Conservation (phyloP, 345 rosid genomes). For the Sonneratia caseolaris region DNA sequence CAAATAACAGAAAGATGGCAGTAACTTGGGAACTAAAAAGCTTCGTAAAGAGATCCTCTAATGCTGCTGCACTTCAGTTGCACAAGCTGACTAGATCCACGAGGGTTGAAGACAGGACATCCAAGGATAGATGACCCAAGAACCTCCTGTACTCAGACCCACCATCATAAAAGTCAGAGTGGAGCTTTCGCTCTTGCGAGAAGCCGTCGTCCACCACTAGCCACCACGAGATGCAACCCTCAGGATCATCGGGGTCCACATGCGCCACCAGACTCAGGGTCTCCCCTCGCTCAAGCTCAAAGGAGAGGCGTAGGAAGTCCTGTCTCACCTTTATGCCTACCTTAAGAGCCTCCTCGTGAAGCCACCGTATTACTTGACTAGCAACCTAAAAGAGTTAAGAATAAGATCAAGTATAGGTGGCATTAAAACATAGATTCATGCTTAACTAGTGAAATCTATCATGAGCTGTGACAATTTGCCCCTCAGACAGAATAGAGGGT, state of each 20-base stretch:
- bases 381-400: slow-evolving; percentile 44
- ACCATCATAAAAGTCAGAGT: slow-evolving; percentile 24
- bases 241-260: slow-evolving; percentile 57
- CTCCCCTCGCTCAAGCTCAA: slow-evolving; percentile 83
- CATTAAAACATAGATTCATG: neutral
- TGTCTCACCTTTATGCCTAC: slow-evolving; percentile 72
- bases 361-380: slow-evolving; percentile 93
- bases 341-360: slow-evolving; percentile 74
- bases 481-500: neutral
- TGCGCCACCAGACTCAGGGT: slow-evolving; percentile 76
- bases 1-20: no score
- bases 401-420: neutral
- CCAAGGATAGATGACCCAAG: slow-evolving; percentile 69
- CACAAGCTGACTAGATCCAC: slow-evolving; percentile 81
- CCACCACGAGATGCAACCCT: slow-evolving; percentile 92
- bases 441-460: neutral
- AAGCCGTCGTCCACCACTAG: slow-evolving; percentile 71
- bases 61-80: slow-evolving; percentile 28
- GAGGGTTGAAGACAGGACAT: slow-evolving; percentile 52
- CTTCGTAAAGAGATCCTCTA: neutral
- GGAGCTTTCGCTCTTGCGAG: slow-evolving; percentile 45
- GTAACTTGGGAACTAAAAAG: neutral
- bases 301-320: slow-evolving; percentile 59
- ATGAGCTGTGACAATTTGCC: neutral
- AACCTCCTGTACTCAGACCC: slow-evolving; percentile 51